Percentiles rank a stretch among this genome's conserved stretches.
Evolutionary conservation across 2,329 filamentous ascomycete genomes (phyloP).

Genomic region (Davidsoniella australis): DNA sequence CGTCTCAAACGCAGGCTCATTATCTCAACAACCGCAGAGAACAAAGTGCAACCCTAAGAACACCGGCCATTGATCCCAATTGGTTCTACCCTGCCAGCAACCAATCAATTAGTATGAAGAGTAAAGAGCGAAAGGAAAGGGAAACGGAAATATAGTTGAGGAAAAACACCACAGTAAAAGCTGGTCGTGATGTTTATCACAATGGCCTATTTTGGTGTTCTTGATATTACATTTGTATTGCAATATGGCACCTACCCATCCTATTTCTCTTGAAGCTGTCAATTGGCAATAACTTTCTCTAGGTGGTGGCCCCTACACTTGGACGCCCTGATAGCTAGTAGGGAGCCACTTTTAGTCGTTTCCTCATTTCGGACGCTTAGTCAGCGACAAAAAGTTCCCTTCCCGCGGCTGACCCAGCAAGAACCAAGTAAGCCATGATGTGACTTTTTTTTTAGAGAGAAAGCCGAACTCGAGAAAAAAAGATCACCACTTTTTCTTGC

Average conservation of each 20-base stretch:
- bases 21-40: slow-evolving; percentile 7
- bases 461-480: neutral
- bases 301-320: no score
- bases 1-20: slow-evolving; percentile 5
- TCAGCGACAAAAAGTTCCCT: neutral
- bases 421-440: neutral
- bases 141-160: no score
- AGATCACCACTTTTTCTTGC: neutral
- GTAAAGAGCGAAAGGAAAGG: no score
- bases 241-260: no score
- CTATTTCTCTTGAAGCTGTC: no score
- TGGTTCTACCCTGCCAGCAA: neutral
- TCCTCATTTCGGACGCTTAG: neutral
- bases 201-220: no score
- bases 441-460: slow-evolving; percentile 5
- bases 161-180: no score
- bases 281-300: no score
- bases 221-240: no score
- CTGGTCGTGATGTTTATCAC: no score
- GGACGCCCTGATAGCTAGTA: neutral
- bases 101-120: neutral
- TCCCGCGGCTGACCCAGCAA: slow-evolving; percentile 2
- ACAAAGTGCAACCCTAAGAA: slow-evolving; percentile 1
- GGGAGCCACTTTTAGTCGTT: slow-evolving; percentile 4
- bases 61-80: neutral